Percentiles rank a stretch among this genome's conserved stretches.
These are phyloP conservation scores for Diaporthe destruens DNA, from an alignment of 2,329 filamentous ascomycete species.

Conservation along the genomic window DNA sequence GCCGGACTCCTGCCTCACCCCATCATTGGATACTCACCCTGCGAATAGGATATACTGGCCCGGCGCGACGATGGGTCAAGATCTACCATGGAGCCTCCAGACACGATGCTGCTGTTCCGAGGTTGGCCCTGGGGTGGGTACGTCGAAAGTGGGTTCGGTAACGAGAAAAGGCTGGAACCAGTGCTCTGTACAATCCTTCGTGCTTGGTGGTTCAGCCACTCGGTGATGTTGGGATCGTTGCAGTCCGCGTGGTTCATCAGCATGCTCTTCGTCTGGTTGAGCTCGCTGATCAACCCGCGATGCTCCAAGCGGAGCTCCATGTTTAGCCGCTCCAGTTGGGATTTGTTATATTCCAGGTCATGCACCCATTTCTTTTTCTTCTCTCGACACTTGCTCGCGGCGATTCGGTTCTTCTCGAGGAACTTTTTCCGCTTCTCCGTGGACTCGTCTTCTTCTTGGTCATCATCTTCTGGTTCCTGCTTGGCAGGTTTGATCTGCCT, in stretches of 20 bases:
- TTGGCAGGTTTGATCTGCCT: conserved; percentile 45
- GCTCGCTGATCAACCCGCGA: conserved; percentile 57
- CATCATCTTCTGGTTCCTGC: conserved; percentile 47
- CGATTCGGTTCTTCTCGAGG: conserved; percentile 78
- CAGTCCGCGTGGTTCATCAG: conserved; percentile 67
- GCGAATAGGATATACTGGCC: conserved; percentile 25
- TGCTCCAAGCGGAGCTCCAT: conserved; percentile 58
- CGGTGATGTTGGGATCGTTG: conserved; percentile 65
- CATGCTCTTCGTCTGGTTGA: conserved; percentile 61
- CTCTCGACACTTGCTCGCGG: conserved; percentile 80
- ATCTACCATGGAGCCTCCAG: conserved; percentile 19
- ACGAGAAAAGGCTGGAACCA: conserved; percentile 36
- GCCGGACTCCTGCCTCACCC: not conserved
- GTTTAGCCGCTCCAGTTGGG: conserved; percentile 59
- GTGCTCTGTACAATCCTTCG: conserved; percentile 56
- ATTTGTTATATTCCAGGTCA: conserved; percentile 61
- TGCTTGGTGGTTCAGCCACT: conserved; percentile 67
- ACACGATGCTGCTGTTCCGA: conserved; percentile 46
- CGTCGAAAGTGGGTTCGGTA: conserved; percentile 25
- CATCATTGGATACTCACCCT: conserved; percentile 17
- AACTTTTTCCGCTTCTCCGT: conserved; percentile 60
- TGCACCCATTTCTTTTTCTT: conserved; percentile 71
- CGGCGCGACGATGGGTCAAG: conserved; percentile 20
- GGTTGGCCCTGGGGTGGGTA: conserved; percentile 44
- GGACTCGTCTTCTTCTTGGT: conserved; percentile 37